A percentile compares a stretch with the other conserved stretches of the same genome.
phyloP scores from a whole-genome alignment of 495 filamentous ascomycete species.

The Penicillium crystallinum region DNA sequence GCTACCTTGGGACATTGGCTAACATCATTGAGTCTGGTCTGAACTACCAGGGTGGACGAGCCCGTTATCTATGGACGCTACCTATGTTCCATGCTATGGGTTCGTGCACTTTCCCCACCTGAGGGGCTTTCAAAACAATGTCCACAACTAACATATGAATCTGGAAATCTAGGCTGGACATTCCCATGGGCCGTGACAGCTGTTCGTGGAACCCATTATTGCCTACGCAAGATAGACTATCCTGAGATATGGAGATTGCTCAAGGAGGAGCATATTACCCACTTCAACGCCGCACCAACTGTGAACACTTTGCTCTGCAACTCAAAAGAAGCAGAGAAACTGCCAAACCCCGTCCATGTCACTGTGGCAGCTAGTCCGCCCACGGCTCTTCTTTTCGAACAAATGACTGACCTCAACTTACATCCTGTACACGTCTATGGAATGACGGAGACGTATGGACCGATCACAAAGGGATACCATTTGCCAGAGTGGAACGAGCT shows the following conservation, averaged over 20 bases:
- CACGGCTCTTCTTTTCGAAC: conserved; percentile 80
- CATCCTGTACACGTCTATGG: conserved; percentile 94
- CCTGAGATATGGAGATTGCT: conserved; percentile 83
- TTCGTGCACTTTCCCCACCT: conserved; percentile 13
- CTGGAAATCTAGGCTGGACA: conserved; percentile 53
- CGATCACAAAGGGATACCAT: conserved; percentile 88
- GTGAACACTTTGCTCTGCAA: conserved; percentile 92
- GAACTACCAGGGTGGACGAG: conserved; percentile 61
- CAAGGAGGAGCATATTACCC: conserved; percentile 78
- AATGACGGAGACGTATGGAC: conserved; percentile 92
- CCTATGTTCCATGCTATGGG: conserved; percentile 97
- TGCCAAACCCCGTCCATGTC: conserved; percentile 71
- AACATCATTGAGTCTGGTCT: conserved; percentile 88
- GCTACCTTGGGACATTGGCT: conserved; percentile 75
- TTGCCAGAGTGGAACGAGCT: conserved; percentile 77
- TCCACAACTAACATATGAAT: background rate
- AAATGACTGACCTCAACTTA: conserved; percentile 85
- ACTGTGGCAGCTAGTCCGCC: conserved; percentile 92
- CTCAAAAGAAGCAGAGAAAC: conserved; percentile 58
- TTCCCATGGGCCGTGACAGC: conserved; percentile 88
- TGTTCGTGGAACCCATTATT: conserved; percentile 90
- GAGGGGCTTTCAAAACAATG: background rate
- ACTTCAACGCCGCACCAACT: conserved; percentile 94
- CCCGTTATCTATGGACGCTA: conserved; percentile 85
- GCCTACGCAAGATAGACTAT: conserved; percentile 92